Conservation (phyloP, 2,329 filamentous ascomycete genomes). For the Westerdykella ornata region DNA sequence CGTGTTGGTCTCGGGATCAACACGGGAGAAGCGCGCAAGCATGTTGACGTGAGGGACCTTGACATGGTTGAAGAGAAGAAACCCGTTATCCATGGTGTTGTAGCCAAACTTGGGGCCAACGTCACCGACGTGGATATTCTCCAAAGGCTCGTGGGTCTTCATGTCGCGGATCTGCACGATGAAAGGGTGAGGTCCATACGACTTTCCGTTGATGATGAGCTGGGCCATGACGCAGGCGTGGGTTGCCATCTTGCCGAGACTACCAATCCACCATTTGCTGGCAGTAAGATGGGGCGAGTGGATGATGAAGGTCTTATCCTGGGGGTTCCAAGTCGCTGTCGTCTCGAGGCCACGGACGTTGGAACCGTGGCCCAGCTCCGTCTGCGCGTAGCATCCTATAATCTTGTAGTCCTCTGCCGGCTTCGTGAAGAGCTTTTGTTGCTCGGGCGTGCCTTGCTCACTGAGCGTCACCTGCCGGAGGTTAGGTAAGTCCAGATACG, state of each 20-base stretch:
- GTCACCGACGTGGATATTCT: slow-evolving; percentile 62
- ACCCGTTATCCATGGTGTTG: slow-evolving; percentile 78
- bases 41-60: slow-evolving; percentile 70
- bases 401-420: slow-evolving; percentile 62
- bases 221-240: slow-evolving; percentile 75
- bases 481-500: not conserved
- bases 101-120: slow-evolving; percentile 76
- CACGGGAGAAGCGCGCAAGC: slow-evolving; percentile 61
- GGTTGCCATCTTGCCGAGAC: slow-evolving; percentile 67
- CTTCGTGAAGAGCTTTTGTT: slow-evolving; percentile 66
- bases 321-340: slow-evolving; percentile 64
- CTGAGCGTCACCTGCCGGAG: slow-evolving; percentile 51
- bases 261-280: slow-evolving; percentile 82
- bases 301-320: slow-evolving; percentile 67
- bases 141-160: slow-evolving; percentile 46
- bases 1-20: slow-evolving; percentile 61
- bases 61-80: slow-evolving; percentile 68
- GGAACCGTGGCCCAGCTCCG: slow-evolving; percentile 70
- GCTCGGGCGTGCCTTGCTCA: slow-evolving; percentile 66
- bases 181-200: slow-evolving; percentile 69
- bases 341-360: slow-evolving; percentile 60
- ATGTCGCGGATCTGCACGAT: slow-evolving; percentile 61
- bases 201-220: slow-evolving; percentile 61
- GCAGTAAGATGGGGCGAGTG: slow-evolving; percentile 68
- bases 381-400: slow-evolving; percentile 76